phyloP scores from a whole-genome alignment of 2,329 filamentous ascomycete genomes.

The Leptographium radiaticola region DNA sequence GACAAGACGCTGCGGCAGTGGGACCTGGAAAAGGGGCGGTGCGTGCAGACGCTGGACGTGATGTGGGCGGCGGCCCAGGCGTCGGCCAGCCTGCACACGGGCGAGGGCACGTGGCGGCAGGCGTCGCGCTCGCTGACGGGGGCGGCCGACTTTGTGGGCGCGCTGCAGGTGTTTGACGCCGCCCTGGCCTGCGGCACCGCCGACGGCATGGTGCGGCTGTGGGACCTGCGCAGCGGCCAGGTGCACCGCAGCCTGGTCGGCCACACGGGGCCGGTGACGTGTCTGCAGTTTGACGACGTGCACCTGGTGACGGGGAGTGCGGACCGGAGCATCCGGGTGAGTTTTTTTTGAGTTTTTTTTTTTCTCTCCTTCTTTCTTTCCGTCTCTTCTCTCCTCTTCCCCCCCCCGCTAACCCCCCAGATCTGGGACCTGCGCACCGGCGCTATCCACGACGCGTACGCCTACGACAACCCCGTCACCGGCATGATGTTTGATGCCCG shows the following conservation, averaged over 20 bases:
- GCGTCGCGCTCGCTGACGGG: slow-evolving; percentile 56
- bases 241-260: slow-evolving; percentile 94
- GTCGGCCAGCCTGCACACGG: slow-evolving; percentile 50
- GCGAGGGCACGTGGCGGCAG: slow-evolving; percentile 56
- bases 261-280: slow-evolving; percentile 88
- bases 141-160: slow-evolving; percentile 88
- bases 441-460: slow-evolving; percentile 89
- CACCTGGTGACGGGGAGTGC: slow-evolving; percentile 87
- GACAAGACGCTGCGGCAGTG: slow-evolving; percentile 97
- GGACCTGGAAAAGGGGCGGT: slow-evolving; percentile 95
- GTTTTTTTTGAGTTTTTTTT: slow-evolving; percentile 22
- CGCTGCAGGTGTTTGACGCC: slow-evolving; percentile 89
- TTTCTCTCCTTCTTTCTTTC: background rate
- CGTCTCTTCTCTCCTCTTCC: background rate
- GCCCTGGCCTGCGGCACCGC: slow-evolving; percentile 92
- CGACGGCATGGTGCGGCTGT: slow-evolving; percentile 91
- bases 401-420: slow-evolving; percentile 30
- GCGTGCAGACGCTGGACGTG: slow-evolving; percentile 92
- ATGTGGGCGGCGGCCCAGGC: slow-evolving; percentile 96
- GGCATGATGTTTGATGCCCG: slow-evolving; percentile 95
- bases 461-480: slow-evolving; percentile 82
- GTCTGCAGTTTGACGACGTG: slow-evolving; percentile 89
- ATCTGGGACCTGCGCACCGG: slow-evolving; percentile 98
- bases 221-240: slow-evolving; percentile 92
- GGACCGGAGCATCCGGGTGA: slow-evolving; percentile 86